These are phyloP conservation scores for Lagenidium giganteum DNA, from an alignment of 352 stramenopile species.

Conservation along the genomic window DNA sequence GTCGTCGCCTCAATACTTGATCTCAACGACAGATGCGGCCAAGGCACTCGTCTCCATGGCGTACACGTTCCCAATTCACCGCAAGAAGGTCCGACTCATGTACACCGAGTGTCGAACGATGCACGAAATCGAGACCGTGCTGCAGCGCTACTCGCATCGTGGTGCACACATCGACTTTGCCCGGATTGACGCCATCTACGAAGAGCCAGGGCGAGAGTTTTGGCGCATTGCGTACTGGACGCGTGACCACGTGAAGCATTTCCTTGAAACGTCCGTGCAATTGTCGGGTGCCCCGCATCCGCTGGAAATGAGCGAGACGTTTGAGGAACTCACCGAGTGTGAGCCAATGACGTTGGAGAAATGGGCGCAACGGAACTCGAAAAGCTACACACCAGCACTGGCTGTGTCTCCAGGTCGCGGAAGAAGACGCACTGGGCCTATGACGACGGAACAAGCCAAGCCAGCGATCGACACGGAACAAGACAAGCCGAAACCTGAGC, in stretches of 20 bases:
- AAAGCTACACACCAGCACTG: constrained; percentile 41
- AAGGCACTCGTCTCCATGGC: constrained; percentile 22
- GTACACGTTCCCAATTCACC: constrained; percentile 23
- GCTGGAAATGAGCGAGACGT: constrained; percentile 25
- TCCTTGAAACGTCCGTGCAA: constrained; percentile 15
- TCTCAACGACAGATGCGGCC: constrained; percentile 21
- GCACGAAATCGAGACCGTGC: constrained; percentile 14
- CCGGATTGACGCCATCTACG: constrained; percentile 14
- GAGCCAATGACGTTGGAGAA: constrained; percentile 37
- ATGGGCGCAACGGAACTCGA: constrained; percentile 44
- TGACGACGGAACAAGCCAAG: too few species aligned
- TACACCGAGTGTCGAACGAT: constrained; percentile 24
- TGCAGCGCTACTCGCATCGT: constrained; percentile 16
- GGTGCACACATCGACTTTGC: constrained; percentile 15
- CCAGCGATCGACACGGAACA: too few species aligned
- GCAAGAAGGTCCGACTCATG: constrained; percentile 13
- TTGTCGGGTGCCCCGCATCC: constrained; percentile 22
- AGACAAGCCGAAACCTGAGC: too few species aligned
- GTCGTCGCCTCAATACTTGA: constrained; percentile 22
- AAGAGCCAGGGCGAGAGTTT: constrained; percentile 13
- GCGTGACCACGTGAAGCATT: constrained; percentile 18
- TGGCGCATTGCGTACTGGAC: constrained; percentile 23
- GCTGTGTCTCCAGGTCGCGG: too few species aligned
- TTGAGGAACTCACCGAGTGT: constrained; percentile 55
- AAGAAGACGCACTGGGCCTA: too few species aligned